These are phyloP conservation scores for Fonsecaea monophora DNA, from an alignment of 2,329 filamentous ascomycete genomes.

Conservation along the genomic window DNA sequence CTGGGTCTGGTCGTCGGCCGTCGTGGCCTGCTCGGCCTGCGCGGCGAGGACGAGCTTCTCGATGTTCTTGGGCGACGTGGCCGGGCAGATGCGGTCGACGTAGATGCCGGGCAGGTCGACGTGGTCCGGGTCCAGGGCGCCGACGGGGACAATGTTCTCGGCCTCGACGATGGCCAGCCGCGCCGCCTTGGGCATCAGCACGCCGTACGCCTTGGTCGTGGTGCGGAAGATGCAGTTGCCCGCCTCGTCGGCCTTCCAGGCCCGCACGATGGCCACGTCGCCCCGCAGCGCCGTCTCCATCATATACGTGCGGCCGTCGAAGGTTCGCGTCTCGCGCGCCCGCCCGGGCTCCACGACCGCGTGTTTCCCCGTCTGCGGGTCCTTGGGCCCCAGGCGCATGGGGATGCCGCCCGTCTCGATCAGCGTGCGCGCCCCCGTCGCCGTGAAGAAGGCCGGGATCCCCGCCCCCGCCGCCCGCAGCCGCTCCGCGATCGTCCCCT, in stretches of 20 bases:
- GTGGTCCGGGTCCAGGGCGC: constrained; percentile 73
- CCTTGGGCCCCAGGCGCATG: constrained; percentile 71
- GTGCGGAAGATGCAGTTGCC: constrained; percentile 81
- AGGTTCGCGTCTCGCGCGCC: constrained; percentile 73
- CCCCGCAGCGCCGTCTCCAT: constrained; percentile 79
- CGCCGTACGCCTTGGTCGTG: constrained; percentile 76
- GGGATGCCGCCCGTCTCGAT: constrained; percentile 56
- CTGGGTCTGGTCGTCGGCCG: constrained; percentile 44
- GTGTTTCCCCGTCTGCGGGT: constrained; percentile 71
- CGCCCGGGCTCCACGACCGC: constrained; percentile 69
- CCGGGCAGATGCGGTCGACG: constrained; percentile 79
- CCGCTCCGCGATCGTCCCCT: constrained; percentile 89
- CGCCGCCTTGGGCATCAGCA: constrained; percentile 82
- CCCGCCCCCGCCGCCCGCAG: constrained; percentile 87
- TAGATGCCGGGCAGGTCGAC: constrained; percentile 84
- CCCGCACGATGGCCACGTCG: constrained; percentile 78
- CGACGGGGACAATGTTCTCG: constrained; percentile 79
- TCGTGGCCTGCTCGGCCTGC: constrained; percentile 46
- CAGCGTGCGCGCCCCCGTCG: constrained; percentile 69
- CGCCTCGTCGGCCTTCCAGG: constrained; percentile 76
- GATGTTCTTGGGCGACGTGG: constrained; percentile 73
- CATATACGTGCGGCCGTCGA: constrained; percentile 74
- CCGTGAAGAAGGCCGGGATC: constrained; percentile 86
- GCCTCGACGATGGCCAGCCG: constrained; percentile 81
- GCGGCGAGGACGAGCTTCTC: constrained; percentile 63